Percentiles rank a stretch among this genome's conserved stretches.
Conservation (phyloP, 2,329 filamentous ascomycete species). For the Rutstroemia sp. region DNA sequence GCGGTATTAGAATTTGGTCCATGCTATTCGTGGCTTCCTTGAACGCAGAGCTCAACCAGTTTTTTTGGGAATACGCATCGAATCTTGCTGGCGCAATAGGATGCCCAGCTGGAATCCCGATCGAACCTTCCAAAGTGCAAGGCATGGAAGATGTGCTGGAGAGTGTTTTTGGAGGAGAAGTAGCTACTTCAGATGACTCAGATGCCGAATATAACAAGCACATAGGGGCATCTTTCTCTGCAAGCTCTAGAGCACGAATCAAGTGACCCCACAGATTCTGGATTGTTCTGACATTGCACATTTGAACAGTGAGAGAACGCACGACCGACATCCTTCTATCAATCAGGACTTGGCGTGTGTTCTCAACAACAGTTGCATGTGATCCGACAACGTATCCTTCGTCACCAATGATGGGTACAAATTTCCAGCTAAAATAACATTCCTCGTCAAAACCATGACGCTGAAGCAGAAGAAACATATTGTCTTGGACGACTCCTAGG, state of each 20-base stretch:
- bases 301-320: constrained; percentile 67
- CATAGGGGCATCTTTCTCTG: constrained; percentile 69
- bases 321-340: constrained; percentile 67
- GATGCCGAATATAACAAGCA: constrained; percentile 57
- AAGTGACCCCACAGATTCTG: constrained; percentile 67
- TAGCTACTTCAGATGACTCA: constrained; percentile 57
- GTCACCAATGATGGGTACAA: constrained; percentile 68
- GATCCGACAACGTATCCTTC: constrained; percentile 69
- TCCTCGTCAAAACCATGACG: constrained; percentile 68
- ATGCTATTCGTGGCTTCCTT: too few relatives aligned
- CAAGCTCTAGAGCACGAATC: constrained; percentile 58
- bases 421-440: constrained; percentile 62
- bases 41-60: too few relatives aligned
- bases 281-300: constrained; percentile 60
- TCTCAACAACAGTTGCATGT: not conserved
- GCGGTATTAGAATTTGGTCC: constrained; percentile 44
- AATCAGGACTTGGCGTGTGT: not conserved
- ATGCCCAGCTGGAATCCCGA: constrained; percentile 62
- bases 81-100: constrained; percentile 42
- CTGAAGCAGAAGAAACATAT: constrained; percentile 67
- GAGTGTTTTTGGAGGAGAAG: constrained; percentile 56
- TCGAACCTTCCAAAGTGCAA: constrained; percentile 61
- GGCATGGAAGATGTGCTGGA: constrained; percentile 46
- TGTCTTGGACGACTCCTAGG: constrained; percentile 77
- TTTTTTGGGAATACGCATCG: too few relatives aligned